Evolutionary conservation across 768 basidiomycete genomes (phyloP).

Genomic region (Phylloporus sp.): DNA sequence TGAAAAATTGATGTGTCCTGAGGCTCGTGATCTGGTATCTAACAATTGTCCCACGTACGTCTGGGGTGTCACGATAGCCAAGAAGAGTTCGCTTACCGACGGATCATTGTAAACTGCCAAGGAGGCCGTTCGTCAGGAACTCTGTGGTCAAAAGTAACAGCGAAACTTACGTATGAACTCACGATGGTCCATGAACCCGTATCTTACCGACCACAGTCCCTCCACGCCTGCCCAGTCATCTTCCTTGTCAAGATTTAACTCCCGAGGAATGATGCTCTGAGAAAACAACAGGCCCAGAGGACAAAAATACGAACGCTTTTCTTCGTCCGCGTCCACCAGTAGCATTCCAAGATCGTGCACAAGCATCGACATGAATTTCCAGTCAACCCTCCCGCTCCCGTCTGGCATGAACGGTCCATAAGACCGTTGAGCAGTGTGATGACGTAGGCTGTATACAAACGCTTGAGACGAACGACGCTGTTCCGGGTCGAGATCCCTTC

Average conservation of each 20-base stretch:
- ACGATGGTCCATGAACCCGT: slow-evolving; percentile 65
- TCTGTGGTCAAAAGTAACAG: not conserved
- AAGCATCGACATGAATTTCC: slow-evolving; percentile 53
- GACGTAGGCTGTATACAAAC: slow-evolving; percentile 57
- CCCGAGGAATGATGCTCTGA: slow-evolving; percentile 44
- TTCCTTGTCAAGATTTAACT: slow-evolving; percentile 30
- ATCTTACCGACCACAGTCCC: slow-evolving; percentile 59
- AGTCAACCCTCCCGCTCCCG: slow-evolving; percentile 46
- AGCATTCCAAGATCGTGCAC: slow-evolving; percentile 55
- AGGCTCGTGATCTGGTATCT: slow-evolving; percentile 29
- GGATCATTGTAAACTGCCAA: slow-evolving; percentile 46
- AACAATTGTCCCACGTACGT: not conserved
- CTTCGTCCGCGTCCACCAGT: slow-evolving; percentile 37
- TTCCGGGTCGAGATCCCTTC: slow-evolving; percentile 32
- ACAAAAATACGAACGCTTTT: slow-evolving; percentile 31
- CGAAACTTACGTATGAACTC: slow-evolving; percentile 52
- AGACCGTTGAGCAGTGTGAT: slow-evolving; percentile 44
- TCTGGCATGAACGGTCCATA: slow-evolving; percentile 55
- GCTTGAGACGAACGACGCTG: slow-evolving; percentile 42
- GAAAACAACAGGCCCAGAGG: slow-evolving; percentile 49
- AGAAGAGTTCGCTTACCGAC: slow-evolving; percentile 17
- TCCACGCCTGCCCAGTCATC: slow-evolving; percentile 39
- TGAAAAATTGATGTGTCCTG: slow-evolving; percentile 48
- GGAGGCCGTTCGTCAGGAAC: slow-evolving; percentile 2
- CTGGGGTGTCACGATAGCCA: not conserved